Base-by-base conservation (phyloP, 805 yeast species). In the Suhomyces sp. region DNA sequence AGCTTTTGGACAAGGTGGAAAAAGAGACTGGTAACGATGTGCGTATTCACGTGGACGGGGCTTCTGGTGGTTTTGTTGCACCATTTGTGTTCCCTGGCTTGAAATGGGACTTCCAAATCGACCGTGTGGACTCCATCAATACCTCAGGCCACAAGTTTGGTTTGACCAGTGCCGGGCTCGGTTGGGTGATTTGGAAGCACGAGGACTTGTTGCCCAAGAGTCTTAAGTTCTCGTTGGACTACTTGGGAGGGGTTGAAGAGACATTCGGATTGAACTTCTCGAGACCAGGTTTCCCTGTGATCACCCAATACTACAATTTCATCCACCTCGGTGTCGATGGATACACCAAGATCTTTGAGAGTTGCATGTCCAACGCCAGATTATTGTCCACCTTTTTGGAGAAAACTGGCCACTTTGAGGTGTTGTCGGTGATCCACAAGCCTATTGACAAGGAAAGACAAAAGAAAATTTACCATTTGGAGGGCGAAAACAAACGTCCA, bases 81-180 rank as follows among this genome's bases (percentile, higher is more conserved):
- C 96, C 97, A 17, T 88, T 91, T 64, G 69, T 83, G 27, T 86
- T 79, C 65, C 96, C 96, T 4, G 81, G 86, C 15, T 76, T 85
- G 56, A 80, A 77, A 60, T 91, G 97, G 97, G 97, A 90, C 68
- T 92, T 91, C 73, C 73, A 84, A 56, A 66, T 87, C 47, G 82
- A 82, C 24, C 79, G 97, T 55, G 97, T 91, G 46, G 83, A 80
- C 57, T 85, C 92, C 29, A 90, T 91, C 72, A 92, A 90, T 74
- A 82, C 96, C 9, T 88, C 96, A 1, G 97, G 97, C 54, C 97
- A 91, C 74, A 91, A 91, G 72, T 91, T 88, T 71, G 97, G 97
- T 35, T 76, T 91, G 48, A 87, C 92, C 29, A 83, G 96, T 24
- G 96, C 93, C 9, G 97, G 97, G 44, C 78, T 89, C 49, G 97